phyloP scores from a whole-genome alignment of 768 basidiomycete genomes.

The Coprinopsis sp. region DNA sequence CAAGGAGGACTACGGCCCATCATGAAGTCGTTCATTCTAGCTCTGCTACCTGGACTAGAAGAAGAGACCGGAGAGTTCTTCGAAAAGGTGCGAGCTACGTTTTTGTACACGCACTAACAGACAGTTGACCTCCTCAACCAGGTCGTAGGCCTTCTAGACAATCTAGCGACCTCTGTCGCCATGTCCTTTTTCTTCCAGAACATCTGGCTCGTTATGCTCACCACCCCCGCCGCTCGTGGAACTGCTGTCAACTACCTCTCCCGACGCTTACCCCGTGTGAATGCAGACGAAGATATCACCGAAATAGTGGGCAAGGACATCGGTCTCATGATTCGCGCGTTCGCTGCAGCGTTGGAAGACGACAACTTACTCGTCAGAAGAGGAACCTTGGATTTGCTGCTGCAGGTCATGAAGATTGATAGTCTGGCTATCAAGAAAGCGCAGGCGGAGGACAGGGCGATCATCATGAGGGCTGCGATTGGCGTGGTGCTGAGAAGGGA shows the following conservation, averaged over 20 bases:
- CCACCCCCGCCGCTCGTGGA: slow-evolving; percentile 78
- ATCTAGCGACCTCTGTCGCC: slow-evolving; percentile 78
- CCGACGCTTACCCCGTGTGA: slow-evolving; percentile 67
- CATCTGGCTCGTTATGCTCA: slow-evolving; percentile 90
- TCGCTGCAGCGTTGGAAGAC: slow-evolving; percentile 88
- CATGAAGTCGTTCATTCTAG: slow-evolving; percentile 92
- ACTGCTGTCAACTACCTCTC: slow-evolving; percentile 85
- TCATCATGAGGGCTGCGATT: slow-evolving; percentile 82
- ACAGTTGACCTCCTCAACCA: slow-evolving; percentile 30
- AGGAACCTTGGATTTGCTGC: slow-evolving; percentile 77
- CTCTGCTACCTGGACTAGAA: slow-evolving; percentile 90
- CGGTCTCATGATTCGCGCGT: slow-evolving; percentile 92
- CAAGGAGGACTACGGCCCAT: slow-evolving; percentile 77
- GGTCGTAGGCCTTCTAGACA: slow-evolving; percentile 75
- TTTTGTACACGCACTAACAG: slow-evolving; percentile 4
- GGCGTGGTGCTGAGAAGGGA: slow-evolving; percentile 91
- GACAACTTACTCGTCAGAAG: slow-evolving; percentile 88
- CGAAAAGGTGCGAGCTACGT: slow-evolving; percentile 60
- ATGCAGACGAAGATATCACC: slow-evolving; percentile 69
- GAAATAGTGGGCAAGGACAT: slow-evolving; percentile 78
- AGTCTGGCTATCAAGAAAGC: slow-evolving; percentile 66
- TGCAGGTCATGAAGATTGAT: slow-evolving; percentile 71
- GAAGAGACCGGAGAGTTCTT: slow-evolving; percentile 98
- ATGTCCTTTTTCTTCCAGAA: slow-evolving; percentile 93
- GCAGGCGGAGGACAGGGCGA: slow-evolving; percentile 65